Base-by-base conservation (phyloP, 2,329 filamentous ascomycete species). In the Epichloe coenophiala region DNA sequence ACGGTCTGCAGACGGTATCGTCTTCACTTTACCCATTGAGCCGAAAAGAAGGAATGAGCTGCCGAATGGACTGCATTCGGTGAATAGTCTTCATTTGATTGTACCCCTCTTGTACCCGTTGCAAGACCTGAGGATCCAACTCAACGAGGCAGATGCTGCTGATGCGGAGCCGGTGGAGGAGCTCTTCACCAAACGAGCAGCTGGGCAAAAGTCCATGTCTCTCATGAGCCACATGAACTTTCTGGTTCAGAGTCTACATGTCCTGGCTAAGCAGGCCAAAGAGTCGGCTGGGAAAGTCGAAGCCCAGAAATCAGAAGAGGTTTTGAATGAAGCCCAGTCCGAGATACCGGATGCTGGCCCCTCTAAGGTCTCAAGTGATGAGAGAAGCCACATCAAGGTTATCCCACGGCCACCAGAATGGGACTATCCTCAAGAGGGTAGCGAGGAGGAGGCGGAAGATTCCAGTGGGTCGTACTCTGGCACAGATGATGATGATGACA, bases 391-490 rank as follows among this genome's bases (percentile, higher is more conserved):
- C 59, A 68, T 93, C 46, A 77, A 83, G 53, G 69, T 85, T 52
- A 87, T 93, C 49, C 78, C 84, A 11, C 74, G 86, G 7, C 88
- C 88, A 9, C 84, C 85, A 0, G 88, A 94, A 64, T 94, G 88
- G 88, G 65, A 65, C 31, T 61, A 69, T 3, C 69, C 67, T 11
- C 64, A 66, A 19, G 70, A 70, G 12, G 67, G 68, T 13, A 35
- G 43, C 43, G 73, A 75, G 11, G 48, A 50, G 13, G 42, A 70
- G 12, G 67, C 68, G 12, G 73, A 75, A 7, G 39, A 47, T 13
- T 46, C 37, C 5, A 15, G 33, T 4, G 40, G 8, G 19, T 40
- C 35, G 45, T 73, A 67, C 5, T 71, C 71, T 31, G 68, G 71
- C 23, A 65, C 68, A 8, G 68, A 69, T 9, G 67, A 68, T n/a